Percentiles rank a stretch among this genome's conserved stretches.
phyloP scores from a whole-genome alignment of 306 rosid species.

The Cicer arietinum region DNA sequence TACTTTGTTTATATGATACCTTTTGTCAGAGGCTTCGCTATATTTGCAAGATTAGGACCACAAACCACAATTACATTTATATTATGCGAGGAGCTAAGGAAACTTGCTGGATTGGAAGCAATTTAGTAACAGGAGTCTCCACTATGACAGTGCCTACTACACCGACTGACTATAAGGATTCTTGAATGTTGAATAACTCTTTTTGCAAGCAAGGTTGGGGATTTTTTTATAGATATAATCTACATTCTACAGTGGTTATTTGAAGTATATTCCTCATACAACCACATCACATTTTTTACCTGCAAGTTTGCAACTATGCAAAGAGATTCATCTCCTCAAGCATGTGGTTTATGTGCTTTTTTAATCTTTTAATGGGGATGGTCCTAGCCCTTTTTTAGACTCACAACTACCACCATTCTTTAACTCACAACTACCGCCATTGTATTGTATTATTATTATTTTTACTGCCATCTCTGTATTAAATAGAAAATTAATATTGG shows the following conservation, averaged over 20 bases:
- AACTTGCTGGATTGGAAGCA: constrained; percentile 79
- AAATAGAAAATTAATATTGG: background rate
- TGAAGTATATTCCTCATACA: constrained; percentile 29
- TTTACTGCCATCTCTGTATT: constrained; percentile 16
- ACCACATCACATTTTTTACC: constrained; percentile 34
- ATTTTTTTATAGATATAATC: constrained; percentile 38
- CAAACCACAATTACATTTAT: constrained; percentile 90
- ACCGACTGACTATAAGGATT: constrained; percentile 36
- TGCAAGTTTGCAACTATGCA: constrained; percentile 18
- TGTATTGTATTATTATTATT: constrained; percentile 19
- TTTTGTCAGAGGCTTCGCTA: constrained; percentile 79
- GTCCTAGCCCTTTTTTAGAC: background rate
- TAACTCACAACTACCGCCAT: background rate
- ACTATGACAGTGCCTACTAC: constrained; percentile 7
- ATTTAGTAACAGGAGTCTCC: constrained; percentile 49
- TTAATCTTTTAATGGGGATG: constrained; percentile 15
- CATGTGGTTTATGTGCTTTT: constrained; percentile 23
- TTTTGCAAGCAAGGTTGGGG: constrained; percentile 32
- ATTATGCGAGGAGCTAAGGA: constrained; percentile 85
- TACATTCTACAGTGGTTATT: constrained; percentile 32
- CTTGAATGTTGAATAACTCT: constrained; percentile 29
- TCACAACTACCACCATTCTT: too few relatives aligned
- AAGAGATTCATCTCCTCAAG: constrained; percentile 37
- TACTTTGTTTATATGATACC: constrained; percentile 12
- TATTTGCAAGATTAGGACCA: constrained; percentile 91